These are phyloP conservation scores for Pythium guiyangense DNA, from an alignment of 352 stramenopile species.

Conservation along the genomic window DNA sequence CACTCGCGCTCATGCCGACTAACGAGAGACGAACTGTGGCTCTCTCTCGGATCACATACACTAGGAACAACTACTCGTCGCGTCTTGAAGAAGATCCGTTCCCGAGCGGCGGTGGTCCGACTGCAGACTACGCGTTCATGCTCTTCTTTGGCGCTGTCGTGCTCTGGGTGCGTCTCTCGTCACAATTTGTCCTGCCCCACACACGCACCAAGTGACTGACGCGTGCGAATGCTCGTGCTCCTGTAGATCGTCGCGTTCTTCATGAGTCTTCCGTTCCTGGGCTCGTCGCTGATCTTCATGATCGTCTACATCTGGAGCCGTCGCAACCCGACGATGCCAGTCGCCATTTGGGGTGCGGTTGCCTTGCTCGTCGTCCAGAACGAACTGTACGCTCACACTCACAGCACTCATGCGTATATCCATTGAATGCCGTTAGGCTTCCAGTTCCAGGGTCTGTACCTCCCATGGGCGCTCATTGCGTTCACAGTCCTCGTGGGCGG, in stretches of 20 bases:
- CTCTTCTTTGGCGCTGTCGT: constrained; percentile 77
- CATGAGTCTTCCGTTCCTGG: constrained; percentile 81
- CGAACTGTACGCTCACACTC: neutral
- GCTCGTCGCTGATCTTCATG: constrained; percentile 86
- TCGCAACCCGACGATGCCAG: constrained; percentile 72
- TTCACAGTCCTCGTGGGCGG: constrained; percentile 86
- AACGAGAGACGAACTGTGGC: too few relatives aligned
- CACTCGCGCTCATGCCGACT: too few relatives aligned
- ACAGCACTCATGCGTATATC: too few relatives aligned
- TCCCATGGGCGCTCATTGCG: constrained; percentile 87
- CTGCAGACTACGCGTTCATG: constrained; percentile 89
- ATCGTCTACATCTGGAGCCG: constrained; percentile 91
- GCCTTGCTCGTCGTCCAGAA: neutral
- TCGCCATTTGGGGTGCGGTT: constrained; percentile 74
- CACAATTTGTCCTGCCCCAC: neutral
- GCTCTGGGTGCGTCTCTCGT: constrained; percentile 54
- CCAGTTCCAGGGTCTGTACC: constrained; percentile 82
- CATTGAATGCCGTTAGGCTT: constrained; percentile 38
- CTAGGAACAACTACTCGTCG: constrained; percentile 78
- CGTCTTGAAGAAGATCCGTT: constrained; percentile 85
- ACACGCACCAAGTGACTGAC: neutral
- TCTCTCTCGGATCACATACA: neutral
- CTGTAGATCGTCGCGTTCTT: constrained; percentile 78
- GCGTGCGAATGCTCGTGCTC: neutral
- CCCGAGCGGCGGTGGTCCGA: constrained; percentile 66